phyloP scores from a whole-genome alignment of 1,139 yeast species.

The Nakaseomyces glabratus region DNA sequence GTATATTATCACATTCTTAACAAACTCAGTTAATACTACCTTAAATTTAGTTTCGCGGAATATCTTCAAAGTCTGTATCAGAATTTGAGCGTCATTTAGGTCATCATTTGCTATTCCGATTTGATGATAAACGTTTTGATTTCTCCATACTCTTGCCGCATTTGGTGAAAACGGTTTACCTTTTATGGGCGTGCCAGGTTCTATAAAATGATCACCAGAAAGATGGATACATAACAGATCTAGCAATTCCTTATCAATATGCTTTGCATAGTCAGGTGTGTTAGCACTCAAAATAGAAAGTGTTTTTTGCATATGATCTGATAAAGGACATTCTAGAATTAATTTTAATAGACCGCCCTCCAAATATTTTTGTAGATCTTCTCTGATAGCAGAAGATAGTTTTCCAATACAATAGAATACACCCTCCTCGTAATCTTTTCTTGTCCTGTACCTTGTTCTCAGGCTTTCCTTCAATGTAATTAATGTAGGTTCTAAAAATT shows the following conservation, averaged over 20 bases:
- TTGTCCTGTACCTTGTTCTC: conserved; percentile 53
- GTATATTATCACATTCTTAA: conserved; percentile 68
- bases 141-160: conserved; percentile 69
- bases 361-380: conserved; percentile 84
- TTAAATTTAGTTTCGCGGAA: conserved; percentile 67
- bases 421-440: conserved; percentile 76
- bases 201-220: conserved; percentile 72
- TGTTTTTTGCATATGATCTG: conserved; percentile 71
- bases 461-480: conserved; percentile 79
- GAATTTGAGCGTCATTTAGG: conserved; percentile 25
- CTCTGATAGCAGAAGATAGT: conserved; percentile 82
- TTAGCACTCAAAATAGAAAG: conserved; percentile 56
- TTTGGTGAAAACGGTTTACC: conserved; percentile 46
- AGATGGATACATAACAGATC: conserved; percentile 66
- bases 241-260: conserved; percentile 63
- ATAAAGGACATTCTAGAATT: conserved; percentile 74
- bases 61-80: conserved; percentile 42
- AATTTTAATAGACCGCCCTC: conserved; percentile 73
- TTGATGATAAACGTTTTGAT: conserved; percentile 62
- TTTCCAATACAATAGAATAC: conserved; percentile 85
- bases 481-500: conserved; percentile 78
- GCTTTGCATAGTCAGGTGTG: conserved; percentile 71
- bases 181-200: conserved; percentile 83
- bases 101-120: conserved; percentile 31
- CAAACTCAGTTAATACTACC: conserved; percentile 77